Evolutionary conservation across 352 stramenopile genomes (phyloP).

Genomic region (Phytophthora citricola): DNA sequence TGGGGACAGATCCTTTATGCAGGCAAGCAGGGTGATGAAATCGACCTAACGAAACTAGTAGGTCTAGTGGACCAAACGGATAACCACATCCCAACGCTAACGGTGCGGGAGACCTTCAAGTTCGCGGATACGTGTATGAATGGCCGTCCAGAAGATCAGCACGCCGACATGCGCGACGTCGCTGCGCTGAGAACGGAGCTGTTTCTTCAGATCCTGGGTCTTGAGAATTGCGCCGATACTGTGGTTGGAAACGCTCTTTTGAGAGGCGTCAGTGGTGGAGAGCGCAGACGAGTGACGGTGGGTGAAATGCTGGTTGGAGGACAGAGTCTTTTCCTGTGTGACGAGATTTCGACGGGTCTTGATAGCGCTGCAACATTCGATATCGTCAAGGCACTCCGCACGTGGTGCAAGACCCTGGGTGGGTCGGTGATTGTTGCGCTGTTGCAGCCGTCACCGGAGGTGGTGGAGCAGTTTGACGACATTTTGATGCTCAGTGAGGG

Average conservation of each 20-base stretch:
- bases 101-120: background rate
- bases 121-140: slow-evolving; percentile 1
- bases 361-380: slow-evolving; percentile 36
- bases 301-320: slow-evolving; percentile 2
- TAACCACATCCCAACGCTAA: background rate
- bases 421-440: slow-evolving; percentile 38
- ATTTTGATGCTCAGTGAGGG: slow-evolving; percentile 94
- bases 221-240: background rate
- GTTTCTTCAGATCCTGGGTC: background rate
- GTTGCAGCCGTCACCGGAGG: slow-evolving; percentile 77
- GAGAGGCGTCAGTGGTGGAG: background rate
- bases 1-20: slow-evolving; percentile 39
- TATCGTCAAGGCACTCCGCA: background rate
- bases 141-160: background rate
- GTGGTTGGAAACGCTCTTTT: background rate
- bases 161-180: background rate
- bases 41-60: background rate
- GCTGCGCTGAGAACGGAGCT: background rate
- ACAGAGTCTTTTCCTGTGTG: slow-evolving; percentile 18
- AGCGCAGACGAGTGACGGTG: background rate
- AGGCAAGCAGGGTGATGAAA: background rate
- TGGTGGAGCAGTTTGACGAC: slow-evolving; percentile 95
- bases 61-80: background rate
- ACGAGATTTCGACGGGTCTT: slow-evolving; percentile 59
- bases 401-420: slow-evolving; percentile 18